phyloP scores from a whole-genome alignment of 768 basidiomycete species.

The Podaxis mareebaensis region DNA sequence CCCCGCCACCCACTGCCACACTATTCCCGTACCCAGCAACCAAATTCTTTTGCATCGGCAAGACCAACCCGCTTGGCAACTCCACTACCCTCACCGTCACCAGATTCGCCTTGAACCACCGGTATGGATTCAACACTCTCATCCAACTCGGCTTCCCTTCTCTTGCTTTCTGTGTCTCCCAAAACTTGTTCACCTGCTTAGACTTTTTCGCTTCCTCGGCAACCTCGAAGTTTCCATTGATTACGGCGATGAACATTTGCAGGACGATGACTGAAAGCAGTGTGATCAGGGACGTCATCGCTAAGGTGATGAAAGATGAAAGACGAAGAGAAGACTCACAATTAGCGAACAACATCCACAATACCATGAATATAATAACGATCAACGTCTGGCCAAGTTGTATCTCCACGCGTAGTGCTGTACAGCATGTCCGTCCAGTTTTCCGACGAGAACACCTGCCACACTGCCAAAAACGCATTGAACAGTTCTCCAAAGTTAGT shows the following conservation, averaged over 20 bases:
- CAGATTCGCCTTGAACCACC: conserved; percentile 75
- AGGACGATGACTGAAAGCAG: conserved; percentile 66
- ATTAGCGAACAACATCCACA: conserved; percentile 91
- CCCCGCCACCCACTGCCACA: neutral
- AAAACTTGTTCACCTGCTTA: conserved; percentile 74
- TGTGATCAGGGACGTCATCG: neutral
- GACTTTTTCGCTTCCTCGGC: conserved; percentile 89
- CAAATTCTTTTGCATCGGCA: conserved; percentile 79
- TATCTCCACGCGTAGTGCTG: conserved; percentile 53
- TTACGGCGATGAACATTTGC: conserved; percentile 97
- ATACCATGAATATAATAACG: conserved; percentile 68
- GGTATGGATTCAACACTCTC: conserved; percentile 80
- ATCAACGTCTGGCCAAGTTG: conserved; percentile 69
- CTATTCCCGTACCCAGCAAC: conserved; percentile 32
- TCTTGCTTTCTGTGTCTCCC: conserved; percentile 56
- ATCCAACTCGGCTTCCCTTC: conserved; percentile 64
- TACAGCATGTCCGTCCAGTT: conserved; percentile 89
- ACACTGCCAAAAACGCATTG: conserved; percentile 84
- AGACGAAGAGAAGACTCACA: conserved; percentile 51
- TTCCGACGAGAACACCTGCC: conserved; percentile 90
- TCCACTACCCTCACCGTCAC: conserved; percentile 71
- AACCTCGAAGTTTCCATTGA: conserved; percentile 93
- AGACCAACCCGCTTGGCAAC: conserved; percentile 68
- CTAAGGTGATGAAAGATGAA: neutral
- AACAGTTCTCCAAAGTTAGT: conserved; percentile 84